Conservation (phyloP, 2,329 filamentous ascomycete species). For the Xylariaceae sp. region DNA sequence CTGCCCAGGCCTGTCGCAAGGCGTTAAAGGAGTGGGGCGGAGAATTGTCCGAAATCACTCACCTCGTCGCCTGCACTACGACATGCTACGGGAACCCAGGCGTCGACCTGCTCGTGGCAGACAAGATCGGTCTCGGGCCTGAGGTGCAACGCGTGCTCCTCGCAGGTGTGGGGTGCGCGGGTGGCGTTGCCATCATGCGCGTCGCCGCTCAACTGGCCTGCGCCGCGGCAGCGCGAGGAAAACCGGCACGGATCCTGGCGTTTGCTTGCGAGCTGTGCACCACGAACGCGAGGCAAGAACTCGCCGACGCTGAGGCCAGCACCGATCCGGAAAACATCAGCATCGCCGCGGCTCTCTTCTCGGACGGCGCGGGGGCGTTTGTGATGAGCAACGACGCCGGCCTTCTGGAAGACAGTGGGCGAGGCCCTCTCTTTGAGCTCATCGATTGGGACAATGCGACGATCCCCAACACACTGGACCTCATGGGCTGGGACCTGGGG, state of each 20-base stretch:
- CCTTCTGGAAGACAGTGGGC: conserved; percentile 7
- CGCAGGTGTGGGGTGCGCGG: conserved; percentile 36
- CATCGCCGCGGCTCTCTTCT: conserved; percentile 23
- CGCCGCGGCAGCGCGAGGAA: conserved; percentile 13
- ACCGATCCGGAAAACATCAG: conserved; percentile 15
- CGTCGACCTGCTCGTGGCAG: conserved; percentile 34
- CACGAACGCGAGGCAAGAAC: conserved; percentile 19
- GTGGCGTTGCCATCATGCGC: conserved; percentile 31
- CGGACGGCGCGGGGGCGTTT: conserved; percentile 22
- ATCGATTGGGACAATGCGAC: conserved; percentile 16
- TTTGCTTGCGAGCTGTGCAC: conserved; percentile 25
- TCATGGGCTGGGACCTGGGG: conserved; percentile 7
- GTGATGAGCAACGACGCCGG: conserved; percentile 22
- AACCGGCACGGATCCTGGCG: conserved; percentile 21
- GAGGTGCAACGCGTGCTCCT: conserved; percentile 32
- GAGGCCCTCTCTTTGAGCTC: conserved; percentile 9
- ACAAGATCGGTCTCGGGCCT: conserved; percentile 27
- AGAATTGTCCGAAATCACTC: conserved; percentile 29
- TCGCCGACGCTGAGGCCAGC: conserved; percentile 10
- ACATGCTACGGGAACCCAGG: conserved; percentile 36
- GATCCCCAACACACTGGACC: conserved; percentile 11
- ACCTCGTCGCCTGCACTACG: conserved; percentile 35
- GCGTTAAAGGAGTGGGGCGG: conserved; percentile 30
- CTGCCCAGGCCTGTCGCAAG: conserved; percentile 29
- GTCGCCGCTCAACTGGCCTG: conserved; percentile 19